These are phyloP conservation scores for Aulographum hederae DNA, from an alignment of 2,329 filamentous ascomycete species.

Conservation along the genomic window DNA sequence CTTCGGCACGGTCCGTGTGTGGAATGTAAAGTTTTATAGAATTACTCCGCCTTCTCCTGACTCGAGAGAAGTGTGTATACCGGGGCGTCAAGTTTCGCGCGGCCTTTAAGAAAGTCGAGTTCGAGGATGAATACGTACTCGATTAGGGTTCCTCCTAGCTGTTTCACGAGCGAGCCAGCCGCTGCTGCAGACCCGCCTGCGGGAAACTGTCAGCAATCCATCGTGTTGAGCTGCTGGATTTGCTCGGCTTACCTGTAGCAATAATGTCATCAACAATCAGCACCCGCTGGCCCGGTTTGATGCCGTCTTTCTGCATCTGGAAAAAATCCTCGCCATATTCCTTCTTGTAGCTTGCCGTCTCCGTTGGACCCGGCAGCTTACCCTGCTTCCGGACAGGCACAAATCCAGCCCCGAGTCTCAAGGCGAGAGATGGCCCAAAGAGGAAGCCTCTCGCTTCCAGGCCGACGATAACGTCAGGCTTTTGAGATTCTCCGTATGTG, in stretches of 20 bases:
- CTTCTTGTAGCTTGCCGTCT: slow-evolving; percentile 77
- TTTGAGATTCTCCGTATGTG: slow-evolving; percentile 28
- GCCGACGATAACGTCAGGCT: slow-evolving; percentile 66
- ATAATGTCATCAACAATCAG: slow-evolving; percentile 96
- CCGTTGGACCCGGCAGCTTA: slow-evolving; percentile 81
- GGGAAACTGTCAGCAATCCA: slow-evolving; percentile 1
- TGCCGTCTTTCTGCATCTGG: slow-evolving; percentile 79
- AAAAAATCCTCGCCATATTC: slow-evolving; percentile 93
- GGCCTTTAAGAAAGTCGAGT: slow-evolving; percentile 80
- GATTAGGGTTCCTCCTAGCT: slow-evolving; percentile 69
- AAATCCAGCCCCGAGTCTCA: slow-evolving; percentile 68
- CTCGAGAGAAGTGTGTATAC: slow-evolving; percentile 66
- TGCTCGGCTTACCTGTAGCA: slow-evolving; percentile 59
- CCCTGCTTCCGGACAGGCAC: slow-evolving; percentile 89
- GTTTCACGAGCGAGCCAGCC: slow-evolving; percentile 67
- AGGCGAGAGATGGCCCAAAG: slow-evolving; percentile 76
- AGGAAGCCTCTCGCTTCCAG: slow-evolving; percentile 90
- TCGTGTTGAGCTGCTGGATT: not conserved
- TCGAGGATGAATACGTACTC: slow-evolving; percentile 94
- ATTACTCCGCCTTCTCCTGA: slow-evolving; percentile 32
- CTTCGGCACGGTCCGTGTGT: too few relatives aligned
- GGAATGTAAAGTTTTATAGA: not conserved
- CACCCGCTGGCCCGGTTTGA: slow-evolving; percentile 75
- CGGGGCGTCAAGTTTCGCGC: slow-evolving; percentile 71
- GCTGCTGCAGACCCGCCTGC: slow-evolving; percentile 80